A percentile compares a stretch with the other conserved stretches of the same genome.
phyloP scores from a whole-genome alignment of 2,329 filamentous ascomycete genomes.

The Colletotrichum acutatum region DNA sequence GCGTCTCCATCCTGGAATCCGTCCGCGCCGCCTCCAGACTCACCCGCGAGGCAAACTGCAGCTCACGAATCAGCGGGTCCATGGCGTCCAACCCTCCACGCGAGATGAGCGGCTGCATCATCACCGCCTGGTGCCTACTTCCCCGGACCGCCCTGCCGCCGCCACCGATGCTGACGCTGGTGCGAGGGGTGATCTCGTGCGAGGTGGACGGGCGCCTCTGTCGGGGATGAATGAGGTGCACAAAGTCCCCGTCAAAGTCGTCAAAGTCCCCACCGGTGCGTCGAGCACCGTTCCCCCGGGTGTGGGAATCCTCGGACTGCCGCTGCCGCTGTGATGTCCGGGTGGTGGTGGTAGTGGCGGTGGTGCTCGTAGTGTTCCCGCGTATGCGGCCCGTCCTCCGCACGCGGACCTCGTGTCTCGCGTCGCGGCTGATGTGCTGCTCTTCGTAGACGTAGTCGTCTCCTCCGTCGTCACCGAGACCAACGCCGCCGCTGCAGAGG shows the following conservation, averaged over 20 bases:
- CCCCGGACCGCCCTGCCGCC: neutral
- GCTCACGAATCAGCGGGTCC: slow-evolving; percentile 58
- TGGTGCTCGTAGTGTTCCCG: neutral
- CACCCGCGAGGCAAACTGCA: slow-evolving; percentile 39
- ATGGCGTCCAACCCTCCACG: slow-evolving; percentile 50
- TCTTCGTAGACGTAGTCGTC: slow-evolving; percentile 25
- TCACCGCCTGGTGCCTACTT: neutral
- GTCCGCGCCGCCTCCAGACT: slow-evolving; percentile 30
- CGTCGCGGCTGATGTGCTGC: slow-evolving; percentile 19
- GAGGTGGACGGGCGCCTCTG: slow-evolving; percentile 16
- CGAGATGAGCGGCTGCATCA: neutral
- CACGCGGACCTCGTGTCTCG: slow-evolving; percentile 11
- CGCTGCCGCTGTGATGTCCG: neutral
- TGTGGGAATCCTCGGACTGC: neutral
- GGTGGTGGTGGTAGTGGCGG: neutral
- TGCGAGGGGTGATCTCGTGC: neutral
- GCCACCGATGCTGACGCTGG: neutral
- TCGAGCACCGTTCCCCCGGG: neutral
- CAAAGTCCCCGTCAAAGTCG: slow-evolving; percentile 15
- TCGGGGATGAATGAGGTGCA: neutral
- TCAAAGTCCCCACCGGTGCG: neutral
- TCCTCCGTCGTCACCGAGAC: neutral
- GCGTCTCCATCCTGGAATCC: neutral
- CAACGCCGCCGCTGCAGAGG: neutral
- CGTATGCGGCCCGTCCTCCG: neutral